phyloP scores from a whole-genome alignment of 2,329 filamentous ascomycete species.

The Aureobasidium uvarum region DNA sequence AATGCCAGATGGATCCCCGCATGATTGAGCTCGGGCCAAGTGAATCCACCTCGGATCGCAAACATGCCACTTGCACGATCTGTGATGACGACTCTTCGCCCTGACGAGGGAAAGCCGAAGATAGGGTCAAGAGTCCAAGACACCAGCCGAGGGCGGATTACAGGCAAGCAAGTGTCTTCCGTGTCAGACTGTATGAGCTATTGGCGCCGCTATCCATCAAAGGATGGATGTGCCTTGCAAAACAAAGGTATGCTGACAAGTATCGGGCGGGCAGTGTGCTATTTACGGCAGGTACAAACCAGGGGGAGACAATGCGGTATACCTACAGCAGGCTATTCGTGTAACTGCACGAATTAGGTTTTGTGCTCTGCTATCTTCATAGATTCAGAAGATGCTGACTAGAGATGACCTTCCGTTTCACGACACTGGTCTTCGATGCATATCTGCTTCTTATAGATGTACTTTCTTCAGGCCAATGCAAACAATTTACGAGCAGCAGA shows the following conservation, averaged over 20 bases:
- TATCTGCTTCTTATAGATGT: background rate
- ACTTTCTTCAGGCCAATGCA: background rate
- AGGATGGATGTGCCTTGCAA: constrained; percentile 12
- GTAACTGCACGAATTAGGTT: background rate
- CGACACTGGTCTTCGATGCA: background rate
- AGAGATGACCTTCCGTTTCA: background rate
- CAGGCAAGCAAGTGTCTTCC: background rate
- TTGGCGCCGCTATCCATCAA: background rate
- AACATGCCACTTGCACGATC: background rate
- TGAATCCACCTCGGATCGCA: background rate
- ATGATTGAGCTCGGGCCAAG: background rate
- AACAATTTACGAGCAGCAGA: background rate
- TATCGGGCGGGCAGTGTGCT: background rate
- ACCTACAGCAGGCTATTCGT: background rate
- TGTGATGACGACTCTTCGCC: background rate
- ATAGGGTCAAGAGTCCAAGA: too few species aligned
- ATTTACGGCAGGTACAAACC: constrained; percentile 1
- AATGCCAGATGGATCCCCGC: constrained; percentile 8
- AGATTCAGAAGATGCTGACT: background rate
- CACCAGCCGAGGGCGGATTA: background rate
- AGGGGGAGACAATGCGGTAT: background rate
- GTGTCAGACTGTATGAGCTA: constrained; percentile 6
- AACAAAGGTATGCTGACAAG: constrained; percentile 19
- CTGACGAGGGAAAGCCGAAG: background rate
- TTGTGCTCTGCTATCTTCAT: background rate